Percentiles rank a stretch among this genome's conserved stretches.
These are phyloP conservation scores for Petunia axillaris DNA, from an alignment of 257 asterid species.

Conservation along the genomic window DNA sequence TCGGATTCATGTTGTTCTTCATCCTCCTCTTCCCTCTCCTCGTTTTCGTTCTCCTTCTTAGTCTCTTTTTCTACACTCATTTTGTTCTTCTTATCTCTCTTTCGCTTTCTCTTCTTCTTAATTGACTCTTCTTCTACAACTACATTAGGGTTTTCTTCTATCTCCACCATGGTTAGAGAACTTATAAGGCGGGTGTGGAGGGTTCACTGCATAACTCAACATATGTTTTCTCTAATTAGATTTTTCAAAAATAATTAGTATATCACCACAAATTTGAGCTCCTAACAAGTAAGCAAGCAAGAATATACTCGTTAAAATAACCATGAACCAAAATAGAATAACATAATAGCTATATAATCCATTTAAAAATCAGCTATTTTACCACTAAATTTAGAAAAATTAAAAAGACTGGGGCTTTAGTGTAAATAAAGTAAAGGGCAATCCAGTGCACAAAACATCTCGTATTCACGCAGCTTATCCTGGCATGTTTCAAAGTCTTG, in stretches of 20 bases:
- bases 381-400: too few relatives aligned
- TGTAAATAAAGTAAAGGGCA: too few relatives aligned
- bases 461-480: too few relatives aligned
- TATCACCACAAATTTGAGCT: background rate
- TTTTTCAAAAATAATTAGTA: background rate
- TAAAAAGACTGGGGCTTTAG: too few relatives aligned
- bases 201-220: conserved; percentile 1
- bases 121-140: conserved; percentile 16
- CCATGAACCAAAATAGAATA: too few relatives aligned
- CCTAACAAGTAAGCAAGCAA: background rate
- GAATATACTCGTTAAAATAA: too few relatives aligned
- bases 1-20: background rate
- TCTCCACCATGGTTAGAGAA: conserved; percentile 24
- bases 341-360: too few relatives aligned
- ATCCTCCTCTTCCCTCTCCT: conserved; percentile 29
- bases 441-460: too few relatives aligned
- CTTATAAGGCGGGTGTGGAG: background rate
- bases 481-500: too few relatives aligned
- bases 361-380: too few relatives aligned
- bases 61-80: conserved; percentile 29
- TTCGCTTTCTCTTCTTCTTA: conserved; percentile 28
- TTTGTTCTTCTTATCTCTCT: conserved; percentile 24
- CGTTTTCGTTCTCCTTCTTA: conserved; percentile 37
- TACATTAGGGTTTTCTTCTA: conserved; percentile 26
- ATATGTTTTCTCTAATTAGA: background rate